Conservation (phyloP, 2,329 filamentous ascomycete species). For the Cladosporium halotolerans region DNA sequence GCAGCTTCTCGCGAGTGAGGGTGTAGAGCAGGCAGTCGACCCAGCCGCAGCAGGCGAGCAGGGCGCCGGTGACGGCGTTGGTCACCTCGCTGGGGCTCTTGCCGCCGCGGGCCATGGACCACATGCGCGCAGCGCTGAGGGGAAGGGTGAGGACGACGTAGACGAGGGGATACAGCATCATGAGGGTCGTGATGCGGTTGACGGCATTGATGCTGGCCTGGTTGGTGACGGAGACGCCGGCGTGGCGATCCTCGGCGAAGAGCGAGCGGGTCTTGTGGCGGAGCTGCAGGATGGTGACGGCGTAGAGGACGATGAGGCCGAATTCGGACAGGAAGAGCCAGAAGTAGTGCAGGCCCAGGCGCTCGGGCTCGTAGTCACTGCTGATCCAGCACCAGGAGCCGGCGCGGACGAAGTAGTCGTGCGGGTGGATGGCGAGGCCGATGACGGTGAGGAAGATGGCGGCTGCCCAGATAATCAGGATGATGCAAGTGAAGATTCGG, state of each 20-base stretch:
- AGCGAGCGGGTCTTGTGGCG: constrained; percentile 22
- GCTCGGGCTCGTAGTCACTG: constrained; percentile 46
- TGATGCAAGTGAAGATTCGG: constrained; percentile 43
- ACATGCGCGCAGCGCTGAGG: constrained; percentile 58
- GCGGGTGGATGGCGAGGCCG: constrained; percentile 39
- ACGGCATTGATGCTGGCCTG: constrained; percentile 24
- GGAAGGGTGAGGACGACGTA: constrained; percentile 64
- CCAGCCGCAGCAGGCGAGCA: constrained; percentile 55
- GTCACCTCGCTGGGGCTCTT: constrained; percentile 31
- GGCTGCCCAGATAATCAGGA: constrained; percentile 52
- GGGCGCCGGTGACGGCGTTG: constrained; percentile 47
- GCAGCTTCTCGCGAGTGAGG: constrained; percentile 49
- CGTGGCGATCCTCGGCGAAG: constrained; percentile 13
- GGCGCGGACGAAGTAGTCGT: constrained; percentile 55
- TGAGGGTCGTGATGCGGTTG: constrained; percentile 47
- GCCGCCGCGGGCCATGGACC: constrained; percentile 50
- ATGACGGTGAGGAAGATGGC: constrained; percentile 52
- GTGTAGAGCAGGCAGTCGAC: constrained; percentile 55
- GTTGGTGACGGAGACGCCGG: constrained; percentile 16
- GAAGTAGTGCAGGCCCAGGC: constrained; percentile 57
- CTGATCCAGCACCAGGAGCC: constrained; percentile 66
- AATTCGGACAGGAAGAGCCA: constrained; percentile 57
- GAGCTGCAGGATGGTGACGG: constrained; percentile 27
- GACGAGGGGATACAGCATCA: constrained; percentile 62
- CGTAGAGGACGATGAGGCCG: constrained; percentile 47